A percentile compares a stretch with the other conserved stretches of the same genome.
Conservation (phyloP, 306 rosid genomes). For the Fagus crenata region DNA sequence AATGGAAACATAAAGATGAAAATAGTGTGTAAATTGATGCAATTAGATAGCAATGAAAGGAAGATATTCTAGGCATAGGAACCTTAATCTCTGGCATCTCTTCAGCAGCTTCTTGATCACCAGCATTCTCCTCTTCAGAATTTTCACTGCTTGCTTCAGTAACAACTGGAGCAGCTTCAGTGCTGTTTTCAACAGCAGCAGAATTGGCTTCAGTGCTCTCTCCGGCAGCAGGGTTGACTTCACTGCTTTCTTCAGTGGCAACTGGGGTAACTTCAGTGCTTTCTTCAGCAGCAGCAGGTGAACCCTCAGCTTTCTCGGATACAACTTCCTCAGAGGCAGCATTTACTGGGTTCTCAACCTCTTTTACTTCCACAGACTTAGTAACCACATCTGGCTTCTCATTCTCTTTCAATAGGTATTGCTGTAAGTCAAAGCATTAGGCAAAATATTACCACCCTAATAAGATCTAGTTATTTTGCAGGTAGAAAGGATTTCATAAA, state of each 20-base stretch:
- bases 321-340: slow-evolving; percentile 45
- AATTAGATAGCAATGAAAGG: background rate
- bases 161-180: slow-evolving; percentile 28
- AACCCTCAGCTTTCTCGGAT: slow-evolving; percentile 43
- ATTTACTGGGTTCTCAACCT: slow-evolving; percentile 47
- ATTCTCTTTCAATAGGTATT: slow-evolving; percentile 60
- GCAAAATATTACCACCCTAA: background rate
- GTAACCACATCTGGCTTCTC: slow-evolving; percentile 41
- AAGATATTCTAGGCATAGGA: slow-evolving; percentile 2
- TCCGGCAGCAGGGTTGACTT: slow-evolving; percentile 41
- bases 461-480: background rate
- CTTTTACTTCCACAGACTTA: slow-evolving; percentile 63
- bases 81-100: slow-evolving; percentile 85
- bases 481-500: background rate
- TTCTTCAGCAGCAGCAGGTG: slow-evolving; percentile 41
- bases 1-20: background rate
- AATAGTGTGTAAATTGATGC: slow-evolving; percentile 1
- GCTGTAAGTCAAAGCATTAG: slow-evolving; percentile 46
- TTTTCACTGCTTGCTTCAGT: slow-evolving; percentile 52
- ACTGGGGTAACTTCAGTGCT: slow-evolving; percentile 26
- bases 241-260: slow-evolving; percentile 48
- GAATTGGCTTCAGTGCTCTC: slow-evolving; percentile 35
- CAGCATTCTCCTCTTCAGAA: slow-evolving; percentile 47
- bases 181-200: slow-evolving; percentile 33
- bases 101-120: slow-evolving; percentile 58